These are phyloP conservation scores for Arabidopsis arenosa DNA, from an alignment of 345 rosid species.

Conservation along the genomic window DNA sequence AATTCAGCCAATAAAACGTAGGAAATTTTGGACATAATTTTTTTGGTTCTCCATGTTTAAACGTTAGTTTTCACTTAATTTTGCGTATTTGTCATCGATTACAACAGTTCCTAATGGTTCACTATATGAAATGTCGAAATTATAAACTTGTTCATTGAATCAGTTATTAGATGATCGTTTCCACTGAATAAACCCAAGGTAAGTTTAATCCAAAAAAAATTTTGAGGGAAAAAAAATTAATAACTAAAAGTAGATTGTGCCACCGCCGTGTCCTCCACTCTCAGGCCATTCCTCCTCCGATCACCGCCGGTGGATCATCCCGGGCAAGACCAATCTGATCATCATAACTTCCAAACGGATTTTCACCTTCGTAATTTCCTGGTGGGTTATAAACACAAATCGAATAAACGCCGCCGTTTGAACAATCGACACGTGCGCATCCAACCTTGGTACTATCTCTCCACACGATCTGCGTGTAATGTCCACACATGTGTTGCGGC, in stretches of 20 bases:
- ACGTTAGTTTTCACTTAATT: constrained; percentile 23
- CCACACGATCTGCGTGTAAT: constrained; percentile 71
- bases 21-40: constrained; percentile 46
- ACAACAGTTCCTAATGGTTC: constrained; percentile 19
- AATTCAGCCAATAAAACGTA: constrained; percentile 42
- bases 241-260: constrained; percentile 1
- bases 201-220: not conserved
- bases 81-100: constrained; percentile 6
- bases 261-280: not conserved
- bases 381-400: constrained; percentile 59
- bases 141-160: constrained; percentile 19
- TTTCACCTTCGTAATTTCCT: constrained; percentile 53
- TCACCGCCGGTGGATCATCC: constrained; percentile 38
- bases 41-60: constrained; percentile 26
- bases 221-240: not conserved
- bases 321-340: constrained; percentile 21
- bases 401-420: constrained; percentile 44
- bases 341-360: constrained; percentile 45
- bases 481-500: constrained; percentile 50
- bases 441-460: constrained; percentile 48
- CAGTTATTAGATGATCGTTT: constrained; percentile 12
- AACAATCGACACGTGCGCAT: constrained; percentile 48
- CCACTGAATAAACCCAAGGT: constrained; percentile 27
- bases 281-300: constrained; percentile 1
- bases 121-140: constrained; percentile 6